Evolutionary conservation across 257 asterid species (phyloP).

Genomic region (Fraxinus quadrangulata): DNA sequence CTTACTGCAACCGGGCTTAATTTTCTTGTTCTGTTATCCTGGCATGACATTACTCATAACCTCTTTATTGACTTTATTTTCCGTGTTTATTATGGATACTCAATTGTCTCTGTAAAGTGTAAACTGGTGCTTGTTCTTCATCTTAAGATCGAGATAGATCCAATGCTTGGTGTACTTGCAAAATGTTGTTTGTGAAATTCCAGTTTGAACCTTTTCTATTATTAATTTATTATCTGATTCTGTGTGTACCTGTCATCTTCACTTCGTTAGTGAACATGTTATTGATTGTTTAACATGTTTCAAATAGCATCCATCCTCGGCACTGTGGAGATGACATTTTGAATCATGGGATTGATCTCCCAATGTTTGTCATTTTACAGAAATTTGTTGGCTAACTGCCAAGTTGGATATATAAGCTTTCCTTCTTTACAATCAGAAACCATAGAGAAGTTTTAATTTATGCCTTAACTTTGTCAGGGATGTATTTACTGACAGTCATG

Average conservation of each 20-base stretch:
- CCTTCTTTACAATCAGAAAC: neutral
- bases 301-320: neutral
- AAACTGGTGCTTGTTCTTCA: neutral
- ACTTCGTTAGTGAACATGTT: neutral
- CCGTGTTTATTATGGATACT: neutral
- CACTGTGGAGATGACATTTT: neutral
- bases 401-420: neutral
- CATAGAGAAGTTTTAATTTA: neutral
- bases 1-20: constrained; percentile 24
- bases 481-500: neutral
- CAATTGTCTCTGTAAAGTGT: neutral
- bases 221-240: neutral
- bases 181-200: neutral
- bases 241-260: neutral
- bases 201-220: neutral
- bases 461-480: neutral
- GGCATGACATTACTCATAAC: neutral
- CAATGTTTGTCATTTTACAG: neutral
- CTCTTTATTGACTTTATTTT: neutral
- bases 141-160: neutral
- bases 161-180: neutral
- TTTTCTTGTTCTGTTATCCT: neutral
- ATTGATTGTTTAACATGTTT: neutral
- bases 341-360: neutral
- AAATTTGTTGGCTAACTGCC: neutral